These are phyloP conservation scores for Haemoproteus tartakovskyi DNA, from an alignment of 169 alveolate genomes.

Conservation along the genomic window DNA sequence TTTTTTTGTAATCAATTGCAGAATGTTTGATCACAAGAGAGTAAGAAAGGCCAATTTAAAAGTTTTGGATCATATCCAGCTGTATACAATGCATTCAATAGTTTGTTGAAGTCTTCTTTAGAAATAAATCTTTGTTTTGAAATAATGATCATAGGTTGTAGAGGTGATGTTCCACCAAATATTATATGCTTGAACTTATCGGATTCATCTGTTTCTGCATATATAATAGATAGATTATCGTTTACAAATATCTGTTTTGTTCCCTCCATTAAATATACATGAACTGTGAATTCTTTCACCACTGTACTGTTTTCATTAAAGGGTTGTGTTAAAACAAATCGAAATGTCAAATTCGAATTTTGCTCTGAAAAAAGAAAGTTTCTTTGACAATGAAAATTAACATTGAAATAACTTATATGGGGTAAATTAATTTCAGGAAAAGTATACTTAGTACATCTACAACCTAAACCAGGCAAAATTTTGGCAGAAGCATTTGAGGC, in stretches of 20 bases:
- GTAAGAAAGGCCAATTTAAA: constrained; percentile 54
- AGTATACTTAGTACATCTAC: constrained; percentile 56
- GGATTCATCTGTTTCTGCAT: constrained; percentile 51
- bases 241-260: constrained; percentile 40
- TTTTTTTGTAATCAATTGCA: too few relatives aligned
- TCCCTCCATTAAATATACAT: constrained; percentile 30
- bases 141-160: constrained; percentile 42
- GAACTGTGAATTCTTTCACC: constrained; percentile 36
- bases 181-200: constrained; percentile 40
- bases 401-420: constrained; percentile 1
- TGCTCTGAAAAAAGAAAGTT: constrained; percentile 29
- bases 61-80: constrained; percentile 63
- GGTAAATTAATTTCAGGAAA: constrained; percentile 48
- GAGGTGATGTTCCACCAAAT: constrained; percentile 26
- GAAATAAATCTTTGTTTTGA: constrained; percentile 37
- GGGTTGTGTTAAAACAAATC: constrained; percentile 31
- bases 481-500: constrained; percentile 49
- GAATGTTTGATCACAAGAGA: constrained; percentile 56
- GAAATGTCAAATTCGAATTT: constrained; percentile 35
- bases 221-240: constrained; percentile 7
- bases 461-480: constrained; percentile 53
- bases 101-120: constrained; percentile 31
- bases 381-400: constrained; percentile 27
- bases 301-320: constrained; percentile 27
- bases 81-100: constrained; percentile 28